These are phyloP conservation scores for Babesia ovata DNA, from an alignment of 169 alveolate species.

Conservation along the genomic window DNA sequence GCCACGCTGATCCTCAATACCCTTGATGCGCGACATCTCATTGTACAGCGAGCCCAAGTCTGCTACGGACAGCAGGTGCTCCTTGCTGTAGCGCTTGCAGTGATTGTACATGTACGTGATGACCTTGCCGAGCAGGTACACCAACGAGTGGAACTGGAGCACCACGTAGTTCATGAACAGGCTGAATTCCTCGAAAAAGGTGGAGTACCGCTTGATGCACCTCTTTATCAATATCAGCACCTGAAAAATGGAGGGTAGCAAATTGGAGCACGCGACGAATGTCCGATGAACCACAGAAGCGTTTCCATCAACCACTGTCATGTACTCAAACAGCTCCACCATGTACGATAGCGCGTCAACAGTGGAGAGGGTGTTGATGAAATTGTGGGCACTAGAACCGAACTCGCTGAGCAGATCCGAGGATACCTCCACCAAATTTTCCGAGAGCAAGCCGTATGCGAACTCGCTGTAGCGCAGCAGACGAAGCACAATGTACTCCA, in stretches of 20 bases:
- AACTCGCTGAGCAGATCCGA: constrained; percentile 28
- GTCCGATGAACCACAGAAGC: constrained; percentile 27
- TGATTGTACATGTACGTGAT: constrained; percentile 19
- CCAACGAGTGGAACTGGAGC: constrained; percentile 48
- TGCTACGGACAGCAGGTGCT: neutral
- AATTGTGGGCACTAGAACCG: constrained; percentile 28
- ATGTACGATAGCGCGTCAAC: constrained; percentile 39
- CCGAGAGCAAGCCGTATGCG: neutral
- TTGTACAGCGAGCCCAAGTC: neutral
- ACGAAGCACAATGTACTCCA: constrained; percentile 34
- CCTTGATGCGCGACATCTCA: neutral
- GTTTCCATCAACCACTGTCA: constrained; percentile 8
- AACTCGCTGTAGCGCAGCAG: constrained; percentile 35
- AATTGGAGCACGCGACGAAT: constrained; percentile 18
- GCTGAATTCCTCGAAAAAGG: constrained; percentile 15
- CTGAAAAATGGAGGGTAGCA: constrained; percentile 45
- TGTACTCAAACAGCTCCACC: constrained; percentile 48
- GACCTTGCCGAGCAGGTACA: constrained; percentile 33
- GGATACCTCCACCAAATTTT: constrained; percentile 23
- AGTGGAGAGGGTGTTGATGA: constrained; percentile 49
- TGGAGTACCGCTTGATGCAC: constrained; percentile 26
- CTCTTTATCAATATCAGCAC: constrained; percentile 15
- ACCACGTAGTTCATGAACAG: constrained; percentile 42
- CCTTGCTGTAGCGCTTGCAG: constrained; percentile 6
- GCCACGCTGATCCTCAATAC: neutral